Evolutionary conservation across 495 filamentous ascomycete species (phyloP), one percentile per base, ranked within the genome.

Genomic region (Xylaria venustula): DNA sequence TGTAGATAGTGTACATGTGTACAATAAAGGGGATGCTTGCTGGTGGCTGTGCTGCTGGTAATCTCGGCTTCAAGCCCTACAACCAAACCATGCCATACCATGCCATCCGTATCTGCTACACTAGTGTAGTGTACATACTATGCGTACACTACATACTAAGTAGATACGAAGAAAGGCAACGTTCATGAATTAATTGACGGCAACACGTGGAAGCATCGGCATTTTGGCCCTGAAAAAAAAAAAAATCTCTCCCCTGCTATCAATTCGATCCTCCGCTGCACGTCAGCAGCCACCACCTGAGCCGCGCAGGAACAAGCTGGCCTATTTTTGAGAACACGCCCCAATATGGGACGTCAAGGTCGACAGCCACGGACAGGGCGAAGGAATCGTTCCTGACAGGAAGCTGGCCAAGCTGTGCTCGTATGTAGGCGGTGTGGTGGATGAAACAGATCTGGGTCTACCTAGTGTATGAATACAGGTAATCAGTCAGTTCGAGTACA

Each of bases 1-100:
- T 55, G 23, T 8, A 23, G 17, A n/a, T 3, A 40, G 15, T 15
- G 37, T 15, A 3, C 2, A 40, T 3, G 6, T 26, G 37, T 40
- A 25, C n/a, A 25, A 14, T 6, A 11, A 5, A 1, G 15, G 15
- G 14, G 53, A 12, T n/a, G n/a, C n/a, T n/a, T n/a, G n/a, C n/a
- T n/a, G n/a, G n/a, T n/a, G 53, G 53, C 53, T 55, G 53, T 55
- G 53, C 53, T 30, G 40, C 25, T 9, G 26, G 32, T 55, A 55
- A 55, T 55, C 40, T 54, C 51, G 51, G 51, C 36, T 54, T 25
- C 23, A 34, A 20, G 50, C 51, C 51, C 22, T n/a, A 54, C 6
- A n/a, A n/a, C n/a, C n/a, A n/a, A n/a, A n/a, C n/a, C 51, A 17
- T 41, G 36, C 51, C 51, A 54, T 28, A 22, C 15, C 51, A 53